Evolutionary conservation across 164 flowering plant species (phyloP).

Genomic region (Cinnamomum chago): DNA sequence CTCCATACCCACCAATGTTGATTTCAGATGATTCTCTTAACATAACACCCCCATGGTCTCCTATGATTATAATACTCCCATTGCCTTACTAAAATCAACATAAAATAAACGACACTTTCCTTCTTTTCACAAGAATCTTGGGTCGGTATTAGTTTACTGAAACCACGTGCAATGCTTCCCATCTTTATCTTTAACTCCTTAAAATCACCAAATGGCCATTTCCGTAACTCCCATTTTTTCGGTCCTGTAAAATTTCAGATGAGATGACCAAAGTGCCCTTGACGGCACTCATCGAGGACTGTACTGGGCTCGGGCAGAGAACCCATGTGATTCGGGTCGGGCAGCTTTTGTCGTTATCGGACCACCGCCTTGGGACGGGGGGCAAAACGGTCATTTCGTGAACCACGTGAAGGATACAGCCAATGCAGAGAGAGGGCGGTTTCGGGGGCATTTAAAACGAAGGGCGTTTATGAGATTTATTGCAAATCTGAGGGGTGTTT

Average conservation of each 20-base stretch:
- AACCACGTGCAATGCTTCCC: not conserved
- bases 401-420: too few relatives aligned
- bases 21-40: not conserved
- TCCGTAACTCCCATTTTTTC: not conserved
- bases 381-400: not conserved
- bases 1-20: not conserved
- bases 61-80: too few relatives aligned
- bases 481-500: conserved; percentile 1
- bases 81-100: not conserved
- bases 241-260: not conserved
- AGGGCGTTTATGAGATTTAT: conserved; percentile 14
- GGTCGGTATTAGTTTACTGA: conserved; percentile 3
- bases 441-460: not conserved
- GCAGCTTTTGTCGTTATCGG: not conserved
- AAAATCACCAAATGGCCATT: not conserved
- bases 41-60: not conserved
- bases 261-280: not conserved
- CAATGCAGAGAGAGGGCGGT: too few relatives aligned
- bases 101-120: not conserved
- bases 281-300: too few relatives aligned
- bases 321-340: not conserved
- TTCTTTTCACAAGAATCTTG: conserved; percentile 2
- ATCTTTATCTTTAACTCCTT: not conserved
- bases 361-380: not conserved
- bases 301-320: not conserved